Conservation (phyloP, 257 asterid genomes). For the Mentha longifolia region DNA sequence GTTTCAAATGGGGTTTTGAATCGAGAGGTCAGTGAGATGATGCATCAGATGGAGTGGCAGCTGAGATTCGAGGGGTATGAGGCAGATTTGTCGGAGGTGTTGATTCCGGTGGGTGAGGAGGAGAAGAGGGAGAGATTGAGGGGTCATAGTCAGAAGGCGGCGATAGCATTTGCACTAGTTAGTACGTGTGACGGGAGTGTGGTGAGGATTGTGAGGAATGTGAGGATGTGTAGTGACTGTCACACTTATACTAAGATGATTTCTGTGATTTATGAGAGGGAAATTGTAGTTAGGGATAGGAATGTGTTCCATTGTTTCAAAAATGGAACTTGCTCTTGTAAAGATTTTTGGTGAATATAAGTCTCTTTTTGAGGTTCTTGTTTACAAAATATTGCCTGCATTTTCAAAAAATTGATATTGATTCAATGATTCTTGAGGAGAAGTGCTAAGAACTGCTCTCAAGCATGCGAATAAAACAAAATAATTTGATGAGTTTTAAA, state of each 20-base stretch:
- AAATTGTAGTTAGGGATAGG: constrained; percentile 69
- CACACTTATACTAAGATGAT: constrained; percentile 71
- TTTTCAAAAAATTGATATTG: too few species aligned
- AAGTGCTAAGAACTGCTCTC: background rate
- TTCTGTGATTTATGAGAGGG: constrained; percentile 67
- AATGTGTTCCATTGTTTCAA: constrained; percentile 80
- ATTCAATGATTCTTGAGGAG: too few species aligned
- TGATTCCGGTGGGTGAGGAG: constrained; percentile 71
- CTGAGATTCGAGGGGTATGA: constrained; percentile 77
- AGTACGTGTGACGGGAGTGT: constrained; percentile 47
- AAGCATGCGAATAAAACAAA: background rate
- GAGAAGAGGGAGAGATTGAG: constrained; percentile 70
- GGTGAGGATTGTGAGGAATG: constrained; percentile 70
- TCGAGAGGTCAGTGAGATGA: constrained; percentile 61
- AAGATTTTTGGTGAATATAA: constrained; percentile 71
- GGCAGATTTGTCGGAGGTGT: constrained; percentile 63
- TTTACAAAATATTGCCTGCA: background rate
- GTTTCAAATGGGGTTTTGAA: constrained; percentile 58
- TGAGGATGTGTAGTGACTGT: constrained; percentile 90
- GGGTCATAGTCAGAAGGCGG: constrained; percentile 76
- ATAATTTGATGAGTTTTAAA: too few species aligned
- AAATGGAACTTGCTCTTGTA: constrained; percentile 81
- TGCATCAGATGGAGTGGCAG: constrained; percentile 94
- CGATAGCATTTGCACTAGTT: constrained; percentile 74
- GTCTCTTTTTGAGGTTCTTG: background rate